Evolutionary conservation across 805 yeast genomes (phyloP).

Genomic region (Saccharomycopsis selenospora): DNA sequence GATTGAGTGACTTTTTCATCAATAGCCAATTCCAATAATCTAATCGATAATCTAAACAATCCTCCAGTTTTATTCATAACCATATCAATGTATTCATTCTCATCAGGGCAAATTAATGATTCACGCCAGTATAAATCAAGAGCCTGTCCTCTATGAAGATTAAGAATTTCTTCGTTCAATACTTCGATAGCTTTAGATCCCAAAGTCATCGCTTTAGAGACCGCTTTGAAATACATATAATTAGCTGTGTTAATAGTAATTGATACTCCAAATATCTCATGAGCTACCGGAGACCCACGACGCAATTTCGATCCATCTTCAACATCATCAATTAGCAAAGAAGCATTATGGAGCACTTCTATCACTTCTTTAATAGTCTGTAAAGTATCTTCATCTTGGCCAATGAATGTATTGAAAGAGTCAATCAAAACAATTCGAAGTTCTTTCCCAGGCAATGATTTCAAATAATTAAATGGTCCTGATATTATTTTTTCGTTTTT

Average conservation of each 20-base stretch:
- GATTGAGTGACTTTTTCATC: constrained; percentile 20
- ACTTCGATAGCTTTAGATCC: constrained; percentile 32
- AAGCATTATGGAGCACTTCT: constrained; percentile 58
- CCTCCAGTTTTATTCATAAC: constrained; percentile 89
- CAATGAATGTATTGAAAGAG: constrained; percentile 46
- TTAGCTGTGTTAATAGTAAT: constrained; percentile 78
- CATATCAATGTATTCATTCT: constrained; percentile 65
- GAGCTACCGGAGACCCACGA: constrained; percentile 77
- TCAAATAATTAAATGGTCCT: constrained; percentile 46
- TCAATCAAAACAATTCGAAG: constrained; percentile 42
- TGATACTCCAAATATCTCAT: constrained; percentile 67
- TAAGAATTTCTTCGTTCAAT: constrained; percentile 65
- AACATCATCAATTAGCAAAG: constrained; percentile 75
- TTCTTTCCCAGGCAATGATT: constrained; percentile 49
- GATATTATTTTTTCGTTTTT: constrained; percentile 27
- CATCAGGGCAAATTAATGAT: constrained; percentile 46
- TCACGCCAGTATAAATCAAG: constrained; percentile 88
- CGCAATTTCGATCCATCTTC: constrained; percentile 71
- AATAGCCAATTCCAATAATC: constrained; percentile 42
- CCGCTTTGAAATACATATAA: constrained; percentile 70
- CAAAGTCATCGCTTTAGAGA: constrained; percentile 39
- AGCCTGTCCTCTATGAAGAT: constrained; percentile 86
- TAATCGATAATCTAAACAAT: constrained; percentile 64
- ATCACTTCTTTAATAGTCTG: constrained; percentile 39
- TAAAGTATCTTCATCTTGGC: constrained; percentile 35